A percentile compares a stretch with the other conserved stretches of the same genome.
Evolutionary conservation across 2,329 filamentous ascomycete genomes (phyloP).

Genomic region (Hawksworthiomyces lignivorus): DNA sequence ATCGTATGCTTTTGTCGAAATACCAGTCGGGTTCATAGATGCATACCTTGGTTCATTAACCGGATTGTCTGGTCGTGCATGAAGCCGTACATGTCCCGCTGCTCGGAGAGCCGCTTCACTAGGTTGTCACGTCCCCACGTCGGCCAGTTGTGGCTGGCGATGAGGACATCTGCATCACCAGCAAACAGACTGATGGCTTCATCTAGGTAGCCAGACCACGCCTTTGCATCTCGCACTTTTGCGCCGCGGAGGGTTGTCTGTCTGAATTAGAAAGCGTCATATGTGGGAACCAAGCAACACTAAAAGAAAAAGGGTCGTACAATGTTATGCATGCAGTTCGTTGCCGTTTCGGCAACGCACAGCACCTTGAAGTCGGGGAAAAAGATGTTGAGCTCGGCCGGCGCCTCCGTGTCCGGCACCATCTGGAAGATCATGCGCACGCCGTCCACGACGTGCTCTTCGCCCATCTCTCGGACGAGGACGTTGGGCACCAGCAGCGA

Average conservation of each 20-base stretch:
- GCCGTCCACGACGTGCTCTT: slow-evolving; percentile 2
- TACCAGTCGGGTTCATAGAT: too few species aligned
- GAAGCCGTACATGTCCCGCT: slow-evolving; percentile 8
- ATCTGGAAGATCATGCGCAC: slow-evolving; percentile 6
- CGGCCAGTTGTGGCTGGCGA: slow-evolving; percentile 9
- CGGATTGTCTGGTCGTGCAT: slow-evolving; percentile 9
- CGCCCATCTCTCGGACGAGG: slow-evolving; percentile 1
- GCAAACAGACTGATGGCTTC: slow-evolving; percentile 5
- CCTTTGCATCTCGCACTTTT: slow-evolving; percentile 6
- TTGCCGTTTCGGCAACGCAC: slow-evolving; percentile 5
- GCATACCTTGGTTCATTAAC: slow-evolving; percentile 5
- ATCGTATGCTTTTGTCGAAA: too few species aligned
- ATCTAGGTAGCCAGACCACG: slow-evolving; percentile 7
- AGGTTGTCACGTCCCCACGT: slow-evolving; percentile 5
- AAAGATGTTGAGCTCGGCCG: slow-evolving; percentile 8
- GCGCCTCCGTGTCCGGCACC: slow-evolving; percentile 8
- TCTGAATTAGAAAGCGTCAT: too few species aligned
- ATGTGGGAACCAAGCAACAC: too few species aligned
- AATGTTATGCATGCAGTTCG: slow-evolving; percentile 9
- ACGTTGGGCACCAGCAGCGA: slow-evolving; percentile 1
- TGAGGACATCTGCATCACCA: neutral
- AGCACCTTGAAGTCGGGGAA: slow-evolving; percentile 3
- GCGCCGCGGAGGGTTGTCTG: slow-evolving; percentile 7
- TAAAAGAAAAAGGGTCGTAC: too few species aligned
- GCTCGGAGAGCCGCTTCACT: neutral